Base-by-base conservation (phyloP, 129 eudicot genomes). In the Rutidosis leptorrhynchoides region DNA sequence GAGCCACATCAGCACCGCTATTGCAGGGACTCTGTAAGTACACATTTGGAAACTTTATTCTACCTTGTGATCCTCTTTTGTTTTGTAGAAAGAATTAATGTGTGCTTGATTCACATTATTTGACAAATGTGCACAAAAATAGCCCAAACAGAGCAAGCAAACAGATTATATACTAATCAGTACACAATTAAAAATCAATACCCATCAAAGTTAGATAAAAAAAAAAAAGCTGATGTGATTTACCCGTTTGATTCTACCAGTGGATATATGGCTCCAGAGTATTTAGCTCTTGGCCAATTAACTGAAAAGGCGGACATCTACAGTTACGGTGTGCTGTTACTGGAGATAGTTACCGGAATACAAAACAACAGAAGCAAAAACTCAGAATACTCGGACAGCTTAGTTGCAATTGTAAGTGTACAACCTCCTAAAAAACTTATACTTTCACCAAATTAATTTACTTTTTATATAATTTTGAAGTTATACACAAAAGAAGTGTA, bases 1-100 rank as follows among this genome's bases (percentile, higher is more conserved):
- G 80, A 87, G 87, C 73, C 95, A 90, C 75, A 90, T 84, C 63
- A 90, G 92, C 76, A 87, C 97, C 43, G 92, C 85, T 35, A 83
- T 84, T 68, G 95, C 97, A 40, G 95, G 95, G 73, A 90, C 93
- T 58, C 64, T 90, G 95, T 87, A 49, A 74, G 95, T 68, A 28
- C 48, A 58, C 49, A 15, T 54, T 22, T 20, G 5, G 42, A n/a
- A 24, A 53, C 37, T 68, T 69, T n/a, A 37, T 37, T 33, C 25
- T 20, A 53, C 70, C 30, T 52, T 67, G 33, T 68, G 53, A 54
- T 17, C 33, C 62, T 32, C 28, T 52, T 20, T 12, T 49, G 6
- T 65, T 17, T 25, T 67, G 33, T 24, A 19, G 51, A 35, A 55
- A 19, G 64, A 17, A 33, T 54, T 32, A 23, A 24, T 11, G 16